Evolutionary conservation across 345 rosid species (phyloP).

Genomic region (Citrus inodora): DNA sequence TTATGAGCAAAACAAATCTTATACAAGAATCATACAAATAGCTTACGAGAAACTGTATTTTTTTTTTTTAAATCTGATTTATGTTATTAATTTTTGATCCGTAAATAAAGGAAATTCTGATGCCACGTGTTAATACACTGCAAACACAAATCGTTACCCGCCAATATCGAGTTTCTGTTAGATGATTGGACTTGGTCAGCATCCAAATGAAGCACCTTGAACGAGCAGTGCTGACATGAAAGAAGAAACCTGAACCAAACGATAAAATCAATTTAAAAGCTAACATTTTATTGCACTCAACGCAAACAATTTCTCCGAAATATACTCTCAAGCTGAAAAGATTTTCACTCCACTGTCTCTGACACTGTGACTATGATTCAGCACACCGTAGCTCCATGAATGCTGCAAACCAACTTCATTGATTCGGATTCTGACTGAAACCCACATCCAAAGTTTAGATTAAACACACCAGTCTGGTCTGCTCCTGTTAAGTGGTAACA

Average conservation of each 20-base stretch:
- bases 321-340: not conserved
- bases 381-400: not conserved
- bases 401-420: not conserved
- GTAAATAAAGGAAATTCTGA: not conserved
- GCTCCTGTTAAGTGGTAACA: not conserved
- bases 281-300: not conserved
- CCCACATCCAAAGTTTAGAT: not conserved
- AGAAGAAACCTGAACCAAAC: constrained; percentile 2
- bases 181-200: not conserved
- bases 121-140: not conserved
- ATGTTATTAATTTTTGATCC: not conserved
- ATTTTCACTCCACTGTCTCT: not conserved
- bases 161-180: not conserved
- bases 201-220: too few species aligned
- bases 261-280: not conserved
- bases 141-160: not conserved
- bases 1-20: too few species aligned
- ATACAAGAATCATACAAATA: too few species aligned
- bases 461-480: not conserved
- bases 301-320: not conserved
- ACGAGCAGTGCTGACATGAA: too few species aligned
- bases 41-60: not conserved
- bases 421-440: not conserved
- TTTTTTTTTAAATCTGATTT: not conserved
- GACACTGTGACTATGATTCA: not conserved